Evolutionary conservation across 73 alveolate species (phyloP), one percentile per base, ranked within the genome.

Genomic region (Tetrahymena thermophila): DNA sequence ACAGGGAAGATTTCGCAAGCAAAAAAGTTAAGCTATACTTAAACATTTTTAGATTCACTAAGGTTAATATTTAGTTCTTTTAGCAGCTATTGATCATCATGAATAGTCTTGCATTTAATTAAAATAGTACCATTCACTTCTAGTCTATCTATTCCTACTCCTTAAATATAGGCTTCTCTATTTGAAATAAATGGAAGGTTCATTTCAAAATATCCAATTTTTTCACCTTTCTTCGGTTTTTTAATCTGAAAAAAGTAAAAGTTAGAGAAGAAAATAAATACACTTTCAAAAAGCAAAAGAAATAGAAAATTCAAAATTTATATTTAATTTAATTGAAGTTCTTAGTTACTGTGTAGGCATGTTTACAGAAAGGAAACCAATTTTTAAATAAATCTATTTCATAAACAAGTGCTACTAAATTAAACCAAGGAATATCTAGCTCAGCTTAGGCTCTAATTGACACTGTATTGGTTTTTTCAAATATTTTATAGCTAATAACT

Each of bases 311-410:
- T 50, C 83, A 19, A 15, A 50, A 50, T 50, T 50, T 50, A 50
- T 50, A 50, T 50, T 50, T n/a, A n/a, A n/a, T n/a, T 50, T 16
- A 19, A 21, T 50, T 50, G 5, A 7, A n/a, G 38, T 85, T 85
- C 94, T 11, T 28, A 35, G 31, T 6, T 94, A 94, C 95, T 10
- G 93, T n/a, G n/a, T 94, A 55, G 10, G 93, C 43, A 7, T 42
- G 42, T 34, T 95, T 89, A 89, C 97, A 95, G 84, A 95, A 93
- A 14, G 97, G 97, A 23, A 95, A 85, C 93, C 95, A 89, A 16
- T 89, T 35, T 28, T 95, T 89, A 34, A 89, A 50, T 28, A 89
- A 71, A 55, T 95, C 94, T 85, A 71, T 50, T 38, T 89, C 35
- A 95, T 93, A 95, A 5, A 89, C 94, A 42, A 95, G 85, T 19